Percentiles rank a stretch among this genome's conserved stretches.
These are phyloP conservation scores for Candida freyschussii DNA, from an alignment of 1,139 yeast genomes.

Conservation along the genomic window DNA sequence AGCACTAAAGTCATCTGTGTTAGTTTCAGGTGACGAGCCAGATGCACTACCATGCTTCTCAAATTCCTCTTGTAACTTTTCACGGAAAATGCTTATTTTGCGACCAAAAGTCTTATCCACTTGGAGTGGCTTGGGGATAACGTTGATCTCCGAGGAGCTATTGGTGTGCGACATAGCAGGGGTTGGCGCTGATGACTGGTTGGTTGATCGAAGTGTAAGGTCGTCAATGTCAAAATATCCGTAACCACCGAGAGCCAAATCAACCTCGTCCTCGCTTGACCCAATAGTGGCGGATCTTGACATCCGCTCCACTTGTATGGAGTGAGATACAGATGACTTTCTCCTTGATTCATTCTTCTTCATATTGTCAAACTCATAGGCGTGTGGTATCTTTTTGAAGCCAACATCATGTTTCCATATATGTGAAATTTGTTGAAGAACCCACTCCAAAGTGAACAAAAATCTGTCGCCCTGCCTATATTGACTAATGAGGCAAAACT, in stretches of 20 bases:
- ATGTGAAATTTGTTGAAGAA: constrained; percentile 47
- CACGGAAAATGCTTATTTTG: constrained; percentile 15
- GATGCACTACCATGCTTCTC: constrained; percentile 13
- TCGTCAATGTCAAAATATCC: constrained; percentile 75
- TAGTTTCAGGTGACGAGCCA: constrained; percentile 2
- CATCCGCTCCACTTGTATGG: constrained; percentile 21
- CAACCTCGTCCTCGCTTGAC: constrained; percentile 22
- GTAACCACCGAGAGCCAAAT: constrained; percentile 55
- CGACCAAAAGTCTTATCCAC: constrained; percentile 22
- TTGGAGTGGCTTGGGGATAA: constrained; percentile 4
- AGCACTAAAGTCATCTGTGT: constrained; percentile 5
- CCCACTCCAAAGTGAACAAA: constrained; percentile 57
- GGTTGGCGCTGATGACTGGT: constrained; percentile 22
- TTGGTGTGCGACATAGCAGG: constrained; percentile 18
- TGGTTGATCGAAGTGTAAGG: constrained; percentile 32
- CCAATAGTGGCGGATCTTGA: constrained; percentile 21
- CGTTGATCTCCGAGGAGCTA: constrained; percentile 7
- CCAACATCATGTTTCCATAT: constrained; percentile 38
- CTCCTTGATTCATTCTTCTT: constrained; percentile 14
- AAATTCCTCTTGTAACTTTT: constrained; percentile 19
- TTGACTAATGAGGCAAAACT: constrained; percentile 62
- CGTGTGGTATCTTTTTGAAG: constrained; percentile 29
- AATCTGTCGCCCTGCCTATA: constrained; percentile 70
- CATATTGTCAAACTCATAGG: constrained; percentile 27
- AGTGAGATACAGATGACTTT: constrained; percentile 19